Evolutionary conservation across 371 early-diverging fungal genomes (phyloP), one percentile per base, ranked within the genome.

Genomic region (Mucor sp.): DNA sequence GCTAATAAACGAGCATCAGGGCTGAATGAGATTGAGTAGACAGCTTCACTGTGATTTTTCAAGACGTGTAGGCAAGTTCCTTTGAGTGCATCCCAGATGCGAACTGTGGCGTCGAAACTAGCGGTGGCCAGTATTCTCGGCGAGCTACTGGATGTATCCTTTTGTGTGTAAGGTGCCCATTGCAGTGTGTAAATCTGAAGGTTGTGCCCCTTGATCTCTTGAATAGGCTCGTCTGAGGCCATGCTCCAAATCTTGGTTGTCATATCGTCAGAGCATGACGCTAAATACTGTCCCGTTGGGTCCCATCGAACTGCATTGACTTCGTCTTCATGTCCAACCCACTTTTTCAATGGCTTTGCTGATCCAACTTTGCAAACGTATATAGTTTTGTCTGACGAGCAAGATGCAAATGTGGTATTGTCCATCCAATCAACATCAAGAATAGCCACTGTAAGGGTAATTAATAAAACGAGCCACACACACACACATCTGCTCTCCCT

Each of bases 361-460:
- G 77, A 74, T 7, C 91, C 93, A 17, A 93, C 84, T 60, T 84
- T 85, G 80, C 95, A 97, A 0, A 98, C 90, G 53, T 83, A 88
- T 9, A 97, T 91, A 4, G 84, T 83, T 44, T 87, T 87, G 74
- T 98, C 99, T 3, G 88, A 85, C 12, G 96, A 94, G 65, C 93
- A 92, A 0, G 97, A 93, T 2, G 97, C 97, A 85, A 97, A 95
- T 7, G 94, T 97, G 3, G 77, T 77, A 69, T 94, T 91, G 74
- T 96, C 95, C 68, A 88, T 85, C 99, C 99, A 98, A 73, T 94
- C 98, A 5, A 95, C 90, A 78, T 97, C 97, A 62, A 97, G 79
- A 48, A 86, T 94, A 43, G 87, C 89, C 72, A 81, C 88, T 83
- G 67, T 59, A 55, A 50, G 60, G 48, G 25, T 15, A 19, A 63